Conservation (phyloP, 177 flowering plant genomes). For the Vitis hybrid region DNA sequence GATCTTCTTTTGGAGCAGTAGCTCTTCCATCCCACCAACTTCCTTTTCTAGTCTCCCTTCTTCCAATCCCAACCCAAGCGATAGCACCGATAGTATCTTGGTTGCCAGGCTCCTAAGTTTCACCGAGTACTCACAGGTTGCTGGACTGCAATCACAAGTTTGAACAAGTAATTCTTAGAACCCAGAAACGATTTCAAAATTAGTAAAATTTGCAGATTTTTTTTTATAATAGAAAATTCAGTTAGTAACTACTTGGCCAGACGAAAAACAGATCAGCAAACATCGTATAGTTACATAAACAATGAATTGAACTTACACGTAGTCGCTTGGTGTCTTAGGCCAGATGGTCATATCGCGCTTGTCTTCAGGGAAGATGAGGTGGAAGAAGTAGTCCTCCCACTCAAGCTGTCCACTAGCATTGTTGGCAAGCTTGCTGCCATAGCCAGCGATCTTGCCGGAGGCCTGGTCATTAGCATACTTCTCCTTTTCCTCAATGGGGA, state of each 20-base stretch:
- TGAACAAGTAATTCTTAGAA: not conserved
- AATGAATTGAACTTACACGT: conserved; percentile 48
- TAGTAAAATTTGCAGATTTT: no score
- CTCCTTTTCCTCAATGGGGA: conserved; percentile 80
- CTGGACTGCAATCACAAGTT: conserved; percentile 45
- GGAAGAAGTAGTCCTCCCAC: conserved; percentile 98
- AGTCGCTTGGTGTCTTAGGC: conserved; percentile 75
- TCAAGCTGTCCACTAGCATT: conserved; percentile 77
- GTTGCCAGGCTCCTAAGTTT: conserved; percentile 55
- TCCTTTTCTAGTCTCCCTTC: conserved; percentile 75
- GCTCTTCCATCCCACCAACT: conserved; percentile 77
- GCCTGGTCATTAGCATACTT: conserved; percentile 75
- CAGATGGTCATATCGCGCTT: conserved; percentile 75
- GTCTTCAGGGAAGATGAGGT: conserved; percentile 66
- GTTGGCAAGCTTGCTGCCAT: conserved; percentile 93
- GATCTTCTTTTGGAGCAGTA: conserved; percentile 79
- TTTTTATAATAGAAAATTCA: no score
- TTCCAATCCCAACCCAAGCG: conserved; percentile 72
- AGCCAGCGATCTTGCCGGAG: conserved; percentile 75
- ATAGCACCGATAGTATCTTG: conserved; percentile 54
- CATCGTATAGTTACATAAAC: no score
- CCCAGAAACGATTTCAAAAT: not conserved
- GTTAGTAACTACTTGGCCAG: no score
- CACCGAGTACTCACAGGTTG: conserved; percentile 61
- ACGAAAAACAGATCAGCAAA: no score